Conservation (phyloP, 352 stramenopile genomes). For the Phytopythium delawarense region DNA sequence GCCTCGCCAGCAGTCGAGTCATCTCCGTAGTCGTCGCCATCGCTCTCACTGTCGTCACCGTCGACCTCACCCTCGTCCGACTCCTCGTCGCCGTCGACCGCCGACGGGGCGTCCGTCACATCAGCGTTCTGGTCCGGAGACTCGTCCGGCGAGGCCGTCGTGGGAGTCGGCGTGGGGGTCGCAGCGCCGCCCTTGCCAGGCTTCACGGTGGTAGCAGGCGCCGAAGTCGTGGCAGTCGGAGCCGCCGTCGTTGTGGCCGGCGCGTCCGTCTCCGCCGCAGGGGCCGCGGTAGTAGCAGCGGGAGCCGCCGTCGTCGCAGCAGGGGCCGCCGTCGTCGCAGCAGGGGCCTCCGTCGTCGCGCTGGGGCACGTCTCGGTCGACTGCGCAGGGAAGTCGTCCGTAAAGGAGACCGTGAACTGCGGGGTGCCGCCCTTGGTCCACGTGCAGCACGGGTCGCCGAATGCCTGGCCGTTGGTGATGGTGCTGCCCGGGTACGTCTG, state of each 20-base stretch:
- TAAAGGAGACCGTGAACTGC: conserved; percentile 26
- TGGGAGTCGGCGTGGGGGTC: neutral
- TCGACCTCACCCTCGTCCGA: conserved; percentile 1
- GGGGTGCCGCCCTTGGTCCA: conserved; percentile 31
- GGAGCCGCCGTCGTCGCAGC: neutral
- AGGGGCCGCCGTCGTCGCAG: neutral
- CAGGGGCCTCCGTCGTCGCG: neutral
- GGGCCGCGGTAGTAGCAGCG: neutral
- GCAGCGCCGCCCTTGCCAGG: neutral
- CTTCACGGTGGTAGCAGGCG: neutral
- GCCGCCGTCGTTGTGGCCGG: neutral
- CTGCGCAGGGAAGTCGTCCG: conserved; percentile 5
- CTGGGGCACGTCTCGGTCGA: conserved; percentile 1
- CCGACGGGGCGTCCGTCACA: neutral
- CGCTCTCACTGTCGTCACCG: neutral
- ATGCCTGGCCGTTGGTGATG: conserved; percentile 22
- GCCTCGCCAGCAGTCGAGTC: conserved; percentile 3
- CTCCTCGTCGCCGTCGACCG: neutral
- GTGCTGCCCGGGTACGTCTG: conserved; percentile 4
- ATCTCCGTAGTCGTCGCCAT: neutral
- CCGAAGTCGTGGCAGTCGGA: neutral
- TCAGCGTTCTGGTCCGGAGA: conserved; percentile 3
- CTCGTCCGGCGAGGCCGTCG: neutral
- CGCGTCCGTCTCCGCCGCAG: neutral
- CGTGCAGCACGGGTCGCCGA: conserved; percentile 53